Conservation (phyloP, 2,329 filamentous ascomycete genomes). For the Colletotrichum sp. region DNA sequence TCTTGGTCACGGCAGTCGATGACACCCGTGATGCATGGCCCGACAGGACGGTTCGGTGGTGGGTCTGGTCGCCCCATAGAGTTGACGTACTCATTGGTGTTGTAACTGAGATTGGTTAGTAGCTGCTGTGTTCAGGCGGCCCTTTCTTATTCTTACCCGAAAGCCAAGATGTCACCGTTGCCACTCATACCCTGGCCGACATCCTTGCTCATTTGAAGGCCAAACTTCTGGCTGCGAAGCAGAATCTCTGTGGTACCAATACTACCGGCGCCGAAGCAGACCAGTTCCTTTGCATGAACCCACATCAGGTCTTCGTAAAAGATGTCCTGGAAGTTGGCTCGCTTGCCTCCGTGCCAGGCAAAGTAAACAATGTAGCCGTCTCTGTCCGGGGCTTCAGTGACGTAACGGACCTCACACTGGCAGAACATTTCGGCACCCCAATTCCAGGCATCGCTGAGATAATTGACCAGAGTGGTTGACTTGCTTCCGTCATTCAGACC, state of each 20-base stretch:
- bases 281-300: slow-evolving; percentile 68
- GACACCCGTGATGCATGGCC: slow-evolving; percentile 66
- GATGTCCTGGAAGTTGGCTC: slow-evolving; percentile 56
- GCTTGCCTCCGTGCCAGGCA: slow-evolving; percentile 65
- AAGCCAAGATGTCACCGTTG: slow-evolving; percentile 71
- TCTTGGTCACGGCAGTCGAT: slow-evolving; percentile 62
- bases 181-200: slow-evolving; percentile 67
- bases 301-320: slow-evolving; percentile 67
- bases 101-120: slow-evolving; percentile 50
- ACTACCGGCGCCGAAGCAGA: slow-evolving; percentile 71
- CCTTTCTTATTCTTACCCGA: slow-evolving; percentile 49
- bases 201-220: slow-evolving; percentile 60
- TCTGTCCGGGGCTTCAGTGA: slow-evolving; percentile 52
- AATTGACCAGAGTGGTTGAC: slow-evolving; percentile 69
- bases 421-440: slow-evolving; percentile 77
- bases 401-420: slow-evolving; percentile 68
- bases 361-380: slow-evolving; percentile 70
- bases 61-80: slow-evolving; percentile 56
- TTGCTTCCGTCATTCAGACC: slow-evolving; percentile 73
- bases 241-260: slow-evolving; percentile 71
- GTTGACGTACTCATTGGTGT: slow-evolving; percentile 61
- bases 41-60: slow-evolving; percentile 55
- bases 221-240: slow-evolving; percentile 62
- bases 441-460: slow-evolving; percentile 73
- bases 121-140: slow-evolving; percentile 14